Conservation (phyloP, 441 rosid species). For the Breynia disticha region DNA sequence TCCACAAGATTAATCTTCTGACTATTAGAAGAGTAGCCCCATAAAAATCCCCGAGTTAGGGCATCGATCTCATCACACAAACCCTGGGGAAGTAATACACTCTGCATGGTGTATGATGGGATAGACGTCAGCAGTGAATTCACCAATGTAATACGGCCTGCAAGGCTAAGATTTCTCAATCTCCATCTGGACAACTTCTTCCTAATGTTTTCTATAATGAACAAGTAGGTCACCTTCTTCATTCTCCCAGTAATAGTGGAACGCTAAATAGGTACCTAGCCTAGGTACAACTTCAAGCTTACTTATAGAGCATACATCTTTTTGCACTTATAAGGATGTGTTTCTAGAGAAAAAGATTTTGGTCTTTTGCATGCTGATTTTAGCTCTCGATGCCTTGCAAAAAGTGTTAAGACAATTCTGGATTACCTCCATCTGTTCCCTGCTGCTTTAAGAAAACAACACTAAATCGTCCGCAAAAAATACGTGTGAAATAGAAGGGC, state of each 20-base stretch:
- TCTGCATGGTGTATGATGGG: no score
- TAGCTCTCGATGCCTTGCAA: neutral
- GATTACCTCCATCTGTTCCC: neutral
- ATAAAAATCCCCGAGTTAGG: neutral
- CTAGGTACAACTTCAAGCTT: no score
- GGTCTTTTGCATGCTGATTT: no score
- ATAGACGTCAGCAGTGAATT: neutral
- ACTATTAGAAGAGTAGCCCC: neutral
- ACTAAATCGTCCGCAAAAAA: no score
- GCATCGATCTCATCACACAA: neutral
- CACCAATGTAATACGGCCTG: neutral
- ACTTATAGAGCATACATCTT: no score
- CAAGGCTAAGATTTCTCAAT: neutral
- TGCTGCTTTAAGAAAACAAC: neutral
- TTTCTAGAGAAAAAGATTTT: no score
- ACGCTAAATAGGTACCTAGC: no score
- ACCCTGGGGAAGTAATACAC: no score
- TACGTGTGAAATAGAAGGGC: neutral
- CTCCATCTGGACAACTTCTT: neutral
- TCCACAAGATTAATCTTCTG: neutral
- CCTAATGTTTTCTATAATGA: neutral
- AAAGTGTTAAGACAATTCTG: neutral
- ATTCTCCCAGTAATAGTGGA: no score
- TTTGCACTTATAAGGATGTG: no score
- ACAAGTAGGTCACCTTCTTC: neutral